These are phyloP conservation scores for Barnettozyma siamensis DNA, from an alignment of 805 yeast species.

Conservation along the genomic window DNA sequence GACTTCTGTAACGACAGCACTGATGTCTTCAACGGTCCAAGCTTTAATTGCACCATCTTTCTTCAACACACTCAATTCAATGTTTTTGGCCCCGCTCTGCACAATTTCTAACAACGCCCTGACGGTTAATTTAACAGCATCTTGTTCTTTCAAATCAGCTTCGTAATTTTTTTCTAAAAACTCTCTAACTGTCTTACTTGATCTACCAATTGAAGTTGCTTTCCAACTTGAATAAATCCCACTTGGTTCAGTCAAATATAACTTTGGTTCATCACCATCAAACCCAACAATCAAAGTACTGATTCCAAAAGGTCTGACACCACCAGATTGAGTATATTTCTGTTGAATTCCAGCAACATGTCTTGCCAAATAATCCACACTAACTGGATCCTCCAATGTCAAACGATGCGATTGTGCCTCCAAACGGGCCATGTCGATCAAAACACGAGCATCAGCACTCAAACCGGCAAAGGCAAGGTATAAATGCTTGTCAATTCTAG, in stretches of 20 bases:
- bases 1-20: constrained; percentile 68
- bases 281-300: constrained; percentile 95
- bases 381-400: constrained; percentile 91
- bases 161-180: constrained; percentile 84
- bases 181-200: constrained; percentile 92
- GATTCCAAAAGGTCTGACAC: constrained; percentile 97
- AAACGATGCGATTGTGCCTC: constrained; percentile 94
- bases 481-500: constrained; percentile 84
- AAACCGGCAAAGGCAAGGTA: constrained; percentile 94
- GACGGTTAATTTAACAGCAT: constrained; percentile 74
- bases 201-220: constrained; percentile 94
- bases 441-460: constrained; percentile 95
- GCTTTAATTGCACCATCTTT: constrained; percentile 56
- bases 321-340: constrained; percentile 95
- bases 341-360: constrained; percentile 98
- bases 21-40: constrained; percentile 67
- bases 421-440: constrained; percentile 91
- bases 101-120: constrained; percentile 91
- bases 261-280: constrained; percentile 77
- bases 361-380: constrained; percentile 86
- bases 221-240: constrained; percentile 98
- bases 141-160: constrained; percentile 55
- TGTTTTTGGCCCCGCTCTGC: constrained; percentile 95
- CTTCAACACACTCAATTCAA: constrained; percentile 83
- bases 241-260: constrained; percentile 95